A percentile compares a stretch with the other conserved stretches of the same genome.
These are phyloP conservation scores for Rhodotorula sp. DNA, from an alignment of 1,284 basidiomycete genomes.

Conservation along the genomic window DNA sequence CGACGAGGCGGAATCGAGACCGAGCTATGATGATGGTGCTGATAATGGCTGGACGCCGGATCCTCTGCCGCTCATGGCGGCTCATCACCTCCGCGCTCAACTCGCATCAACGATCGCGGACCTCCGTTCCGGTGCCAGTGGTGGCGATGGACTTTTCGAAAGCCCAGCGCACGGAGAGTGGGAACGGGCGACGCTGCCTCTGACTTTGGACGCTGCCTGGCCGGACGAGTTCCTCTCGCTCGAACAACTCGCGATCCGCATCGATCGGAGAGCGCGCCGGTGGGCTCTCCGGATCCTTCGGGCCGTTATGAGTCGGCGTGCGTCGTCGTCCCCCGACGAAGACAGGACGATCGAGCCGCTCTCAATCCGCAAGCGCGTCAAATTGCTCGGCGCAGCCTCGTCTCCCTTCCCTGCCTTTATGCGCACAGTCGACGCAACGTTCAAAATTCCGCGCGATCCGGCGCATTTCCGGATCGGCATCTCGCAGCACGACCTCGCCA, in stretches of 20 bases:
- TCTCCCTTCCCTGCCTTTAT: slow-evolving; percentile 11
- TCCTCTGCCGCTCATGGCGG: slow-evolving; percentile 10
- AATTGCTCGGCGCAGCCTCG: neutral
- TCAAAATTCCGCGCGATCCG: neutral
- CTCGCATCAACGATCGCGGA: neutral
- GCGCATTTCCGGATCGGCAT: neutral
- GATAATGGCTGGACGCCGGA: neutral
- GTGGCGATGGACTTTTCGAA: neutral
- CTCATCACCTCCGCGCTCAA: slow-evolving; percentile 9
- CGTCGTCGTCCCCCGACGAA: neutral
- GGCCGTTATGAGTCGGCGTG: neutral
- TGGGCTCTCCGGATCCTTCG: neutral
- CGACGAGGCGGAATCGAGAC: neutral
- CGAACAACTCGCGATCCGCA: slow-evolving; percentile 1
- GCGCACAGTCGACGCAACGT: neutral
- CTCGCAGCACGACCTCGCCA: slow-evolving; percentile 4
- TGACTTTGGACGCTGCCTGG: neutral
- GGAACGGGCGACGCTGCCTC: slow-evolving; percentile 1
- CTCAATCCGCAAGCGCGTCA: neutral
- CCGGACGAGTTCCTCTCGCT: neutral
- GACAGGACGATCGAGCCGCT: neutral
- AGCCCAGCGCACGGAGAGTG: neutral
- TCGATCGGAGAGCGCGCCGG: slow-evolving; percentile 4
- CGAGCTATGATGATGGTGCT: neutral
- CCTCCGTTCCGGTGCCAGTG: neutral